Conservation (phyloP, 2,329 filamentous ascomycete genomes). For the Penicillium palitans region DNA sequence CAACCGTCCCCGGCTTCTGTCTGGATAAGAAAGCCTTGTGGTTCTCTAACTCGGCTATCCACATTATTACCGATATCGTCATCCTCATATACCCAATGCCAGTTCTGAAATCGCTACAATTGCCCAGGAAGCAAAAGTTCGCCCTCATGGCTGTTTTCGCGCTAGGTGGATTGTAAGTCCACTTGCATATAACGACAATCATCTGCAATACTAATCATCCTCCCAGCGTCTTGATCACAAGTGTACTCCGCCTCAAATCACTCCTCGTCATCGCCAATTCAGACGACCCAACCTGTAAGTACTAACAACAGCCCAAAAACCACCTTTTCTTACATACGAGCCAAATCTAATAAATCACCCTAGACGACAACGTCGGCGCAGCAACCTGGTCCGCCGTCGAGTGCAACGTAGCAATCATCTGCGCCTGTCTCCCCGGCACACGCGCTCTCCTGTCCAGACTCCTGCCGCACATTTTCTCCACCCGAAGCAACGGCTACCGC, state of each 20-base stretch:
- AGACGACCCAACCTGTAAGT: constrained; percentile 32
- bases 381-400: constrained; percentile 48
- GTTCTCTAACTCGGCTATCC: constrained; percentile 47
- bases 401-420: constrained; percentile 45
- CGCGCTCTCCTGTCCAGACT: constrained; percentile 29
- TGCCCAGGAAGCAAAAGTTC: constrained; percentile 42
- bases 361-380: constrained; percentile 38
- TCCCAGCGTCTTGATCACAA: constrained; percentile 42
- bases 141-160: constrained; percentile 46
- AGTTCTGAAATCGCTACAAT: constrained; percentile 42
- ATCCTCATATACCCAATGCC: constrained; percentile 47
- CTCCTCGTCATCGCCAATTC: constrained; percentile 32
- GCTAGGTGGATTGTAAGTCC: constrained; percentile 45
- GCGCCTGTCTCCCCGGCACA: constrained; percentile 41
- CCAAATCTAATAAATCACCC: neutral
- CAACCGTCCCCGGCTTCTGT: constrained; percentile 31
- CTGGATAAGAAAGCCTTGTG: constrained; percentile 44
- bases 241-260: constrained; percentile 37
- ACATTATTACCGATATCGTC: constrained; percentile 45
- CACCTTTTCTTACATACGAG: neutral
- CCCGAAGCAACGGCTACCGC: constrained; percentile 24
- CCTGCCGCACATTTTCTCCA: constrained; percentile 33
- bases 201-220: constrained; percentile 3
- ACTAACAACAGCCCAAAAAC: neutral
- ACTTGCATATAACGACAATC: neutral